Base-by-base conservation (phyloP, 371 early-diverging fungal species). In the Saksenaea vasiformis region DNA sequence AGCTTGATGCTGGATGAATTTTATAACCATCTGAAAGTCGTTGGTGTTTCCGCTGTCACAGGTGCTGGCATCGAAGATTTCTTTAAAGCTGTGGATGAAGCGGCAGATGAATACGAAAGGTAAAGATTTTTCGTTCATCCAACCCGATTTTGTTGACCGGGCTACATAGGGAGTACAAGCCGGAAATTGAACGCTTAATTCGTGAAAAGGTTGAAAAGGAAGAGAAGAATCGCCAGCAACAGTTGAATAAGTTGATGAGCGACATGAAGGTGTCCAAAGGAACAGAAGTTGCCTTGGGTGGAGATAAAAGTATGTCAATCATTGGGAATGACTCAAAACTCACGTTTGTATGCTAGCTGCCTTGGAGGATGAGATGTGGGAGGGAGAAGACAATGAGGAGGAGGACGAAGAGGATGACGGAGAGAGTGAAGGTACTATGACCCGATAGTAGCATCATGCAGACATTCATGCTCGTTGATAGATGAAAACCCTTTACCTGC, bases 1-100 rank as follows among this genome's bases (percentile, higher is more conserved):
- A 92, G 95, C 60, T 71, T 99, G 60, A 95, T 98, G 31, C 80
- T 99, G 68, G 99, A 99, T 71, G 99, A 99, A 82, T 99, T 99
- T 72, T 99, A 99, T 76, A 85, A 88, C 53, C 87, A 92, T 51
- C 75, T 99, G 43, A 88, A 87, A 73, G 87, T 93, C 9, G 93
- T 92, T 1, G 93, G 94, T 22, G 95, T 99, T 10, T 95, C 96
- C 36, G 92, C 98, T 2, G 90, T 95, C 61, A 98, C 98, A 0
- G 99, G 99, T 9, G 87, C 81, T 10, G 99, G 99, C 13, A 91
- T 98, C 77, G 90, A 89, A 35, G 98, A 94, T 27, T 91, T 99
- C 68, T 90, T 99, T 64, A 84, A 85, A 13, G 91, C 91, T 14
- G 87, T 98, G 11, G 86, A 88, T 35, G 94, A 93, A 43, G 95